These are phyloP conservation scores for Apodospora peruviana DNA, from an alignment of 495 filamentous ascomycete genomes.

Conservation along the genomic window DNA sequence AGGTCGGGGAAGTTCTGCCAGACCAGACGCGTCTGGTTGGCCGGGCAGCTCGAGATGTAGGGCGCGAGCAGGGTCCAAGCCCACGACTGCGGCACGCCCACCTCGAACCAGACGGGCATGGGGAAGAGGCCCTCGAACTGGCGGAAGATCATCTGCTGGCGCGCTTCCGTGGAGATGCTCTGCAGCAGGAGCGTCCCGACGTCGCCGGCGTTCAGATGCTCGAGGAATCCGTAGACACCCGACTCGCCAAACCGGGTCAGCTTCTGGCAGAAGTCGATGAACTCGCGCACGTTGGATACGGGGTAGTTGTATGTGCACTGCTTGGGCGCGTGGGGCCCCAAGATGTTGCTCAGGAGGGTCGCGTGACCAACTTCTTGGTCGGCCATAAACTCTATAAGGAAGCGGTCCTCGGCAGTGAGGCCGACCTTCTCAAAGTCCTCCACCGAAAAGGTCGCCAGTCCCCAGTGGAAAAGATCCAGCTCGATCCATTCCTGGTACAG, in stretches of 20 bases:
- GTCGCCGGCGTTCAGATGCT: conserved; percentile 73
- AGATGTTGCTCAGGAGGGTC: conserved; percentile 73
- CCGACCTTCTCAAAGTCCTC: conserved; percentile 67
- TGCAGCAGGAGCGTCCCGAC: conserved; percentile 67
- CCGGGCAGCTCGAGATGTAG: conserved; percentile 75
- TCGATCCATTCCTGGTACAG: conserved; percentile 86
- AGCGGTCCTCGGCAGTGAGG: conserved; percentile 61
- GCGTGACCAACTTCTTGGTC: conserved; percentile 80
- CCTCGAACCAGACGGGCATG: conserved; percentile 81
- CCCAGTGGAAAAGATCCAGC: conserved; percentile 80
- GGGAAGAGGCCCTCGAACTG: conserved; percentile 81
- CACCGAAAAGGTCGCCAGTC: conserved; percentile 61
- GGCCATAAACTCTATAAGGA: conserved; percentile 77
- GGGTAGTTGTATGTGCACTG: conserved; percentile 84
- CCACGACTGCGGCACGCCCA: conserved; percentile 80
- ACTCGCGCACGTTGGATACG: conserved; percentile 69
- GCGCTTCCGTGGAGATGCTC: conserved; percentile 76
- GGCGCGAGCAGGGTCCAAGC: conserved; percentile 81
- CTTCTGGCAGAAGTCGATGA: conserved; percentile 81
- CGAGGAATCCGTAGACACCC: conserved; percentile 79
- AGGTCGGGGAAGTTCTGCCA: conserved; percentile 90
- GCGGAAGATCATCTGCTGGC: conserved; percentile 85
- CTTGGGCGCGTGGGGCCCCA: conserved; percentile 65
- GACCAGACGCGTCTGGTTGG: conserved; percentile 64
- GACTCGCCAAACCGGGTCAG: conserved; percentile 77